Evolutionary conservation across 768 basidiomycete genomes (phyloP), one percentile per base, ranked within the genome.

Genomic region (Mycena venus): DNA sequence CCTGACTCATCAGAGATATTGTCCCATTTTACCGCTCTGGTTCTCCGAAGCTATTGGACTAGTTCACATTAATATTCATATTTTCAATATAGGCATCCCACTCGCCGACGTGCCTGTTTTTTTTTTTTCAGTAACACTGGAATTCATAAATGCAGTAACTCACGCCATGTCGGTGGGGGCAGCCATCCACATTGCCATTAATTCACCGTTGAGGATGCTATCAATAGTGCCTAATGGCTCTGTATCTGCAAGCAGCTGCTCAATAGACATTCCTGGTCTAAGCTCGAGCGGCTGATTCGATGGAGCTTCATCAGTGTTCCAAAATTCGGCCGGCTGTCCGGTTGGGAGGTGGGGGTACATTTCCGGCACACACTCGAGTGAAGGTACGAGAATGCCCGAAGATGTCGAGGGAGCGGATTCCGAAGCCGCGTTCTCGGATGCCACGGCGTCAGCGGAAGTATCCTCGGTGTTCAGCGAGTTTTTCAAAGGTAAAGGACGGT

Each of bases 151-250:
- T 23, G 23, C 10, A 27, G 17, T 0, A 53, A 10, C n/a, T n/a
- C n/a, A 29, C n/a, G n/a, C n/a, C n/a, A n/a, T n/a, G n/a, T n/a
- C n/a, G n/a, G n/a, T n/a, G n/a, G n/a, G n/a, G n/a, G 23, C 47
- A 38, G 68, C 68, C 53, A 68, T 56, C 66, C 66, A 68, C 66
- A 68, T 56, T 6, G 66, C 34, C 58, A 60, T 60, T 27, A 59
- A 7, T 12, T 69, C 68, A 9, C 61, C 68, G 56, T 69, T 58
- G 38, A 61, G n/a, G 8, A 65, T 38, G n/a, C 15, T 31, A n/a
- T n/a, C n/a, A 23, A 31, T 51, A 44, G 51, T 10, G 12, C 14
- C 60, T 8, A 8, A 53, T 15, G 56, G 4, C 5, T 10, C 8
- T 25, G 68, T 38, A 10, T 61, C 68, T 6, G 68, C 68, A 9